Evolutionary conservation across 345 rosid species (phyloP), one percentile per base, ranked within the genome.

Genomic region (Chamaenerion angustifolium): DNA sequence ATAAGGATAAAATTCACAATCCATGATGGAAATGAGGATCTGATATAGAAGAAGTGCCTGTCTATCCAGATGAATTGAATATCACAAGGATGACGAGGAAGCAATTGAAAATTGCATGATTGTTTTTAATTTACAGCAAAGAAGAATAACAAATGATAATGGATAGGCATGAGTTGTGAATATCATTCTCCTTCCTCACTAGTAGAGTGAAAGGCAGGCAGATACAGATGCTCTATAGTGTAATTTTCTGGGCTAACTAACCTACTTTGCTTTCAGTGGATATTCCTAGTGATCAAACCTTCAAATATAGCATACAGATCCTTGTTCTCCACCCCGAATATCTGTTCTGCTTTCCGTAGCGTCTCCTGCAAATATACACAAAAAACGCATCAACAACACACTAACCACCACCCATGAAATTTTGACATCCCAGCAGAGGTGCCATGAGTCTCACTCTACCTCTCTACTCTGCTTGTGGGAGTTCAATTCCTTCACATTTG

Each of bases 401-500:
- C 8, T 11, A 6, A 48, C 25, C 25, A 31, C 37, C 37, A 31
- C 6, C 37, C 25, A 21, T 21, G 10, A 31, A n/a, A n/a, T n/a
- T n/a, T 31, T 7, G 5, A 31, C 37, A 31, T 7, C 37, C 10
- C 37, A 3, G 37, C 17, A 48, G n/a, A 52, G 25, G 25, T 21
- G 25, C 25, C 46, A 63, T 7, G 31, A 55, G 56, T 15, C 40
- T 15, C 19, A 0, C 7, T 43, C 11, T 62, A 90, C 98, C 52
- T 90, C 98, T 80, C 68, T 83, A 10, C 88, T 76, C 75, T 80
- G 95, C 67, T 80, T 90, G 69, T 80, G 96, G 16, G 96, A 73
- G 61, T 90, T 90, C 68, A 90, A 66, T 62, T 90, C 98, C 82
- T 90, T 90, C 0, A 90, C 95, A 60, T 90, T 90, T 3, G 85